These are phyloP conservation scores for Nothophytophthora sp. DNA, from an alignment of 352 stramenopile genomes.

Conservation along the genomic window DNA sequence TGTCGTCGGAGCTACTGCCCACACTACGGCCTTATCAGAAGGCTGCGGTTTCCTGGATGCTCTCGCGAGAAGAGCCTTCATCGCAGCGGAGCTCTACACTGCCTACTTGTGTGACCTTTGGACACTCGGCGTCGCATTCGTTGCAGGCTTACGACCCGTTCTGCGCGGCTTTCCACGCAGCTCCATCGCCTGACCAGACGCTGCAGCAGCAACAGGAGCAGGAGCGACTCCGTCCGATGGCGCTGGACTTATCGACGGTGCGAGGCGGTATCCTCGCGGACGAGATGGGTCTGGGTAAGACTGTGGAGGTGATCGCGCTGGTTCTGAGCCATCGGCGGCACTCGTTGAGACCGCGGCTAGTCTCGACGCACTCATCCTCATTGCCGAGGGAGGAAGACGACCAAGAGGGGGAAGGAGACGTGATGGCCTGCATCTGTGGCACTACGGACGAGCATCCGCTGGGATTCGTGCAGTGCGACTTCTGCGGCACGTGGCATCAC, in stretches of 20 bases:
- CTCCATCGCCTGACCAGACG: background rate
- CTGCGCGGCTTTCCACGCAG: conserved; percentile 27
- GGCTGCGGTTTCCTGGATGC: conserved; percentile 96
- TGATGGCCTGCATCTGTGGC: conserved; percentile 58
- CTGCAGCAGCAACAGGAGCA: conserved; percentile 2
- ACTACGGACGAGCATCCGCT: conserved; percentile 28
- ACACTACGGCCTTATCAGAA: conserved; percentile 97
- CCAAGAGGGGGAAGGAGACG: conserved; percentile 1
- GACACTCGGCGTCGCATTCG: background rate
- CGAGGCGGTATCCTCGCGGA: conserved; percentile 92
- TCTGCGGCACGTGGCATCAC: conserved; percentile 65
- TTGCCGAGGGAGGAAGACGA: background rate
- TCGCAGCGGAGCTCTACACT: conserved; percentile 9
- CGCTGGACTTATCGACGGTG: conserved; percentile 21
- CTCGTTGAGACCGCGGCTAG: conserved; percentile 12
- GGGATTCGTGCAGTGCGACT: conserved; percentile 52
- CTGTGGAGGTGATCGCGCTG: conserved; percentile 76
- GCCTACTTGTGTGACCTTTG: conserved; percentile 19
- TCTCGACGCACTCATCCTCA: conserved; percentile 8
- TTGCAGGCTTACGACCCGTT: conserved; percentile 42
- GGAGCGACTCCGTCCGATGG: conserved; percentile 9
- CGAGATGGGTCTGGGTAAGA: conserved; percentile 92
- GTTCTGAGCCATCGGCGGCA: conserved; percentile 54
- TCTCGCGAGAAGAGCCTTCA: conserved; percentile 79
- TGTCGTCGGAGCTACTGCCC: conserved; percentile 49